A percentile compares a stretch with the other conserved stretches of the same genome.
Conservation (phyloP, 495 filamentous ascomycete species). For the Podospora sp. region DNA sequence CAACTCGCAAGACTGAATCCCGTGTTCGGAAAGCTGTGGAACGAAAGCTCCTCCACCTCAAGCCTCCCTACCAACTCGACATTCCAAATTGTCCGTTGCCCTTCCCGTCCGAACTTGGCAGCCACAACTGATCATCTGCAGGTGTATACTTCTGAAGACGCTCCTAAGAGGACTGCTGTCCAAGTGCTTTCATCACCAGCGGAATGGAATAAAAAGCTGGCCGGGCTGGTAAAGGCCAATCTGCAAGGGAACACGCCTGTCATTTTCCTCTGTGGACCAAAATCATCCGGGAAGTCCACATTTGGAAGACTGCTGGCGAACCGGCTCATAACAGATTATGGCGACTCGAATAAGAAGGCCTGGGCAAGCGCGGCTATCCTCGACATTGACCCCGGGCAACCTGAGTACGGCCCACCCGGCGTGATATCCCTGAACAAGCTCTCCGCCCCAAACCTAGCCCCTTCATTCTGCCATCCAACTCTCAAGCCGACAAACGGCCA, state of each 20-base stretch:
- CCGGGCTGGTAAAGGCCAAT: conserved; percentile 40
- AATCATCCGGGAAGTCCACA: conserved; percentile 84
- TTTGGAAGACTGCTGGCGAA: conserved; percentile 78
- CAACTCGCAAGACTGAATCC: conserved; percentile 66
- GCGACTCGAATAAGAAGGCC: conserved; percentile 29
- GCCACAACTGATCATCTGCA: conserved; percentile 31
- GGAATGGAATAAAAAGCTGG: conserved; percentile 63
- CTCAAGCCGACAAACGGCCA: conserved; percentile 26
- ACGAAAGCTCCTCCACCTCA: conserved; percentile 38
- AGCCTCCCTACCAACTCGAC: conserved; percentile 22
- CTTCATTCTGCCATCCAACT: conserved; percentile 70
- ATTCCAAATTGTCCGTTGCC: conserved; percentile 44
- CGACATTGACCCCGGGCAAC: conserved; percentile 83
- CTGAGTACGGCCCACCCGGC: conserved; percentile 78
- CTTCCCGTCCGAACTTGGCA: background rate
- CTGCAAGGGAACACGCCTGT: conserved; percentile 44
- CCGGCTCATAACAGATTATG: conserved; percentile 60
- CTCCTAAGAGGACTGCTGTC: conserved; percentile 47
- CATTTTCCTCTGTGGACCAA: conserved; percentile 74
- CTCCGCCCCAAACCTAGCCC: conserved; percentile 66
- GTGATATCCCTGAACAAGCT: conserved; percentile 72
- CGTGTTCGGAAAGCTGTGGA: conserved; percentile 75
- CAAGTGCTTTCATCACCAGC: conserved; percentile 65
- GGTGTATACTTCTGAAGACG: conserved; percentile 52
- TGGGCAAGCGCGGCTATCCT: conserved; percentile 60